Conservation (phyloP, 1,139 yeast genomes). For the Magnusiomyces tetraspermus region DNA sequence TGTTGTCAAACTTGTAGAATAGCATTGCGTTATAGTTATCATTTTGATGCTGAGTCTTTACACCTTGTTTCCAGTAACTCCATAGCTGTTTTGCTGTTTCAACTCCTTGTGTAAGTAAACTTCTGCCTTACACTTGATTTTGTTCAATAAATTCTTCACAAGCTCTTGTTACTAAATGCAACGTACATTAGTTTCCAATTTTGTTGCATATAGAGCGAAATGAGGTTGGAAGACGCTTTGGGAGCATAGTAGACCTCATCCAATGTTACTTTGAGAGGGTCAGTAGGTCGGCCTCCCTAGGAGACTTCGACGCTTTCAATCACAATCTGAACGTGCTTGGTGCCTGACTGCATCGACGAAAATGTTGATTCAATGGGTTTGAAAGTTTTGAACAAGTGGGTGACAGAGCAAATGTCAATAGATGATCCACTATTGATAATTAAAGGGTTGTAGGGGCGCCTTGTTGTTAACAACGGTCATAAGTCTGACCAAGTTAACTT, state of each 20-base stretch:
- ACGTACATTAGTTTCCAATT: background rate
- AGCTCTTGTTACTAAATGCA: no score
- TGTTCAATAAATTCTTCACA: background rate
- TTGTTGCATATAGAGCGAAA: background rate
- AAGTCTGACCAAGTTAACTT: no score
- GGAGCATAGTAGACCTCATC: background rate
- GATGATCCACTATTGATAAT: background rate
- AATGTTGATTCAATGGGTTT: background rate
- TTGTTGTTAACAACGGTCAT: no score
- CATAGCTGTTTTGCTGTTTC: background rate
- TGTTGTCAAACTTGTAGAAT: no score
- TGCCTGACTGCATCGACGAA: background rate
- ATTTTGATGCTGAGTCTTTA: no score
- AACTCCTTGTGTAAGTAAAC: no score
- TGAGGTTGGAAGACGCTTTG: background rate
- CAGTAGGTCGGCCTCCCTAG: background rate
- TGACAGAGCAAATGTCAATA: no score
- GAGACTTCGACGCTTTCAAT: background rate
- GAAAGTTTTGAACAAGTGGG: background rate
- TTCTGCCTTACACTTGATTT: background rate
- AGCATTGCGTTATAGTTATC: no score
- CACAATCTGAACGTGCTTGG: background rate
- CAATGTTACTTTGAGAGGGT: background rate
- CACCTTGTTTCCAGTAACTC: no score
- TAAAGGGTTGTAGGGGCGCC: no score